Conservation (phyloP, 768 basidiomycete species). For the Mycena pura region DNA sequence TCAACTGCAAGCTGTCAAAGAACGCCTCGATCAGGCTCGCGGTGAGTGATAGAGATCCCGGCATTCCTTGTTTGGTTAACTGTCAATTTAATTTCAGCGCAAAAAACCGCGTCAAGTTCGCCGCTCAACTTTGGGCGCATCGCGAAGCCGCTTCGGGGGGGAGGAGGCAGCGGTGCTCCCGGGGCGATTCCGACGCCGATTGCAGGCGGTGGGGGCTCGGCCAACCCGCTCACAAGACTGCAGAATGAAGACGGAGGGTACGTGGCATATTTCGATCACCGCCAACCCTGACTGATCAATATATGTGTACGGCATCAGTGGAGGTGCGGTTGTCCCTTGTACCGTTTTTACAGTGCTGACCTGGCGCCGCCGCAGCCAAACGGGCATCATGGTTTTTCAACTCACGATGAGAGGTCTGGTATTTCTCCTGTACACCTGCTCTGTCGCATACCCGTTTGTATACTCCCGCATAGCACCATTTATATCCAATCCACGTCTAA, state of each 20-base stretch:
- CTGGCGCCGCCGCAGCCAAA: constrained; percentile 66
- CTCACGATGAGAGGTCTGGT: constrained; percentile 58
- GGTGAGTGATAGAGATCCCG: constrained; percentile 56
- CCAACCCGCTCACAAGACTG: constrained; percentile 71
- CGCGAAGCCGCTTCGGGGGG: constrained; percentile 94
- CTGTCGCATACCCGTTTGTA: constrained; percentile 36
- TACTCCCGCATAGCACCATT: constrained; percentile 32
- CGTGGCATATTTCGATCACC: constrained; percentile 40
- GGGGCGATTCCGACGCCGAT: constrained; percentile 50
- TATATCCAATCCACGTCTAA: constrained; percentile 18
- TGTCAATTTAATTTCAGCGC: constrained; percentile 55
- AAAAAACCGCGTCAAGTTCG: constrained; percentile 76
- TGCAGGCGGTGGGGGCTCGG: constrained; percentile 51
- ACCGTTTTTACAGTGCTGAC: constrained; percentile 29
- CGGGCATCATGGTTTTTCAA: constrained; percentile 95
- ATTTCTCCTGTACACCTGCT: constrained; percentile 26
- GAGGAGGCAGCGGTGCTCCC: constrained; percentile 68
- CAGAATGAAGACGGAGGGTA: constrained; percentile 84
- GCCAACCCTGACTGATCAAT: constrained; percentile 35
- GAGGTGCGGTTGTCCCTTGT: constrained; percentile 43
- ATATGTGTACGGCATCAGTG: constrained; percentile 36
- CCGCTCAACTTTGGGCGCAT: constrained; percentile 91
- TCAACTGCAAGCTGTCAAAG: constrained; percentile 90
- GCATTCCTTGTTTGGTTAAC: constrained; percentile 19
- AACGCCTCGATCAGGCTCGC: constrained; percentile 90